These are phyloP conservation scores for Hirschfeldia incana DNA, from an alignment of 345 rosid genomes.

Conservation along the genomic window DNA sequence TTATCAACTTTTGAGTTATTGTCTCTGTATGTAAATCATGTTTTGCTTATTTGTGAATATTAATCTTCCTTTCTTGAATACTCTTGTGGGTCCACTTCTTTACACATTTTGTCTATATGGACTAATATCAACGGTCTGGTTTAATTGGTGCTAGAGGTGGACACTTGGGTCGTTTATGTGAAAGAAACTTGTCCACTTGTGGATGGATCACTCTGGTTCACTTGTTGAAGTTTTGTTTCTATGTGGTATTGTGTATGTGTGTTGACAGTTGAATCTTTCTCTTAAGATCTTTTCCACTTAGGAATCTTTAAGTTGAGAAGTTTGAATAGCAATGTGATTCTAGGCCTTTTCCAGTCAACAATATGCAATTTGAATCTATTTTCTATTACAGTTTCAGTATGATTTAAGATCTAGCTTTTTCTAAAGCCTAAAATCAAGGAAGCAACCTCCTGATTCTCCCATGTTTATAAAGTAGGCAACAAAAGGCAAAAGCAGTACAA, in stretches of 20 bases:
- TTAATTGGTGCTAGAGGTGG: not conserved
- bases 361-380: not conserved
- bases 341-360: not conserved
- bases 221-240: constrained; percentile 19
- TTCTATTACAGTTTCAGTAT: not conserved
- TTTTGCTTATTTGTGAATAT: constrained; percentile 35
- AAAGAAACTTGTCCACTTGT: constrained; percentile 24
- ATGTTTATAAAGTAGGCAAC: constrained; percentile 9
- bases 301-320: constrained; percentile 18
- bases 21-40: constrained; percentile 59
- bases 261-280: constrained; percentile 24
- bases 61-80: not conserved
- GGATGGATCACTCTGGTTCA: constrained; percentile 33
- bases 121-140: not conserved
- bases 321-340: not conserved
- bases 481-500: constrained; percentile 11
- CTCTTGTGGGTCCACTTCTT: constrained; percentile 12
- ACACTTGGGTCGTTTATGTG: constrained; percentile 20
- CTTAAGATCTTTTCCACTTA: constrained; percentile 24
- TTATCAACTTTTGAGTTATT: constrained; percentile 4
- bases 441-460: not conserved
- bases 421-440: constrained; percentile 1
- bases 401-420: not conserved
- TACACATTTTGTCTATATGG: not conserved
- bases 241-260: constrained; percentile 19